These are phyloP conservation scores for Geranium rotundifolium DNA, from an alignment of 345 rosid species.

Conservation along the genomic window DNA sequence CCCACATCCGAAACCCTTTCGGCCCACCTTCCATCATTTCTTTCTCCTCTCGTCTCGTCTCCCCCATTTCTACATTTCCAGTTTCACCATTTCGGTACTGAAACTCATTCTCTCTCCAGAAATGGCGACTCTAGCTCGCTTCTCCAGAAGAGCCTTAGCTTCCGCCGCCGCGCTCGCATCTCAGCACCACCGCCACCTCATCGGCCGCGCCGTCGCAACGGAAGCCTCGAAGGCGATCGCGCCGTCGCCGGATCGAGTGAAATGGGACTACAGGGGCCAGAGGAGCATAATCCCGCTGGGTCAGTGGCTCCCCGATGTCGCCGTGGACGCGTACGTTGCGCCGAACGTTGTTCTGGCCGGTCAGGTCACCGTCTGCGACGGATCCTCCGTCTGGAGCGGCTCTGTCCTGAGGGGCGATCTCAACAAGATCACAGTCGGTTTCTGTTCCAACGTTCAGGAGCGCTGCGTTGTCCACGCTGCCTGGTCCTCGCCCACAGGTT, in stretches of 20 bases:
- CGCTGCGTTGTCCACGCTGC: conserved; percentile 92
- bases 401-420: conserved; percentile 94
- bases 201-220: conserved; percentile 23
- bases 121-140: conserved; percentile 57
- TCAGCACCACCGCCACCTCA: conserved; percentile 4
- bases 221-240: conserved; percentile 35
- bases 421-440: conserved; percentile 84
- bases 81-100: no score
- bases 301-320: conserved; percentile 85
- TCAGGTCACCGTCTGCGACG: conserved; percentile 74
- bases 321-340: conserved; percentile 95
- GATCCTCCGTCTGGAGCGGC: conserved; percentile 89
- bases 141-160: conserved; percentile 32
- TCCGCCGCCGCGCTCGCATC: conserved; percentile 4
- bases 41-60: not conserved
- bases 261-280: conserved; percentile 98
- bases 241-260: conserved; percentile 71
- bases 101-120: conserved; percentile 6
- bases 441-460: conserved; percentile 90
- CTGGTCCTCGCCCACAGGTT: conserved; percentile 96
- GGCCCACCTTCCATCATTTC: not conserved
- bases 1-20: not conserved
- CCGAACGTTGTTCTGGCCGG: conserved; percentile 90
- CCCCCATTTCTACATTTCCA: not conserved
- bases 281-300: conserved; percentile 84